A percentile compares a stretch with the other conserved stretches of the same genome.
phyloP scores from a whole-genome alignment of 192 early-diverging fungal genomes.

The Paraglomus brasilianum region DNA sequence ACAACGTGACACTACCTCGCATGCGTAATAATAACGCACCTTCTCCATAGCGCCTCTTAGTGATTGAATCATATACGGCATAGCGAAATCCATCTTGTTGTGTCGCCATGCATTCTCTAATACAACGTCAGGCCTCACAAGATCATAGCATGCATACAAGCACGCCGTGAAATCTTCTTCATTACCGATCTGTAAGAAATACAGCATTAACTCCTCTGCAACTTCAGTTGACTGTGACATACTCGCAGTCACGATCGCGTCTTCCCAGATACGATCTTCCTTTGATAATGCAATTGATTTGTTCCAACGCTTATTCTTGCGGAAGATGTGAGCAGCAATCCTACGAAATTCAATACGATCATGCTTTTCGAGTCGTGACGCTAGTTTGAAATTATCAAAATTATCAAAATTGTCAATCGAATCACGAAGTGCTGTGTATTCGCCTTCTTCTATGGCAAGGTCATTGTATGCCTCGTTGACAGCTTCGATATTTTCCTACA shows the following conservation, averaged over 20 bases:
- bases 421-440: slow-evolving; percentile 89
- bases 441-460: slow-evolving; percentile 96
- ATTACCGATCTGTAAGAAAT: slow-evolving; percentile 90
- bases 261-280: slow-evolving; percentile 96
- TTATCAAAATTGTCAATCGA: slow-evolving; percentile 93
- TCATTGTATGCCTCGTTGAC: slow-evolving; percentile 97
- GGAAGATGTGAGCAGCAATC: slow-evolving; percentile 94
- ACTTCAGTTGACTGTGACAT: slow-evolving; percentile 83
- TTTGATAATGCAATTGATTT: slow-evolving; percentile 95
- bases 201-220: slow-evolving; percentile 92
- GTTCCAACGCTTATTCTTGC: slow-evolving; percentile 94
- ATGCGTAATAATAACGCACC: slow-evolving; percentile 46
- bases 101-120: slow-evolving; percentile 93
- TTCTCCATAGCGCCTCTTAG: slow-evolving; percentile 84
- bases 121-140: slow-evolving; percentile 90
- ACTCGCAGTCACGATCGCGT: slow-evolving; percentile 98
- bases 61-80: slow-evolving; percentile 96
- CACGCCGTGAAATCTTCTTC: slow-evolving; percentile 94
- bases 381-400: slow-evolving; percentile 92
- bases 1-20: not conserved
- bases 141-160: slow-evolving; percentile 92
- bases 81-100: slow-evolving; percentile 87
- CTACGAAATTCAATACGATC: slow-evolving; percentile 97
- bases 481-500: slow-evolving; percentile 82
- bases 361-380: slow-evolving; percentile 92